Percentiles rank a stretch among this genome's conserved stretches.
Evolutionary conservation across 305 asterid genomes (phyloP).

Genomic region (Rubia balearica): DNA sequence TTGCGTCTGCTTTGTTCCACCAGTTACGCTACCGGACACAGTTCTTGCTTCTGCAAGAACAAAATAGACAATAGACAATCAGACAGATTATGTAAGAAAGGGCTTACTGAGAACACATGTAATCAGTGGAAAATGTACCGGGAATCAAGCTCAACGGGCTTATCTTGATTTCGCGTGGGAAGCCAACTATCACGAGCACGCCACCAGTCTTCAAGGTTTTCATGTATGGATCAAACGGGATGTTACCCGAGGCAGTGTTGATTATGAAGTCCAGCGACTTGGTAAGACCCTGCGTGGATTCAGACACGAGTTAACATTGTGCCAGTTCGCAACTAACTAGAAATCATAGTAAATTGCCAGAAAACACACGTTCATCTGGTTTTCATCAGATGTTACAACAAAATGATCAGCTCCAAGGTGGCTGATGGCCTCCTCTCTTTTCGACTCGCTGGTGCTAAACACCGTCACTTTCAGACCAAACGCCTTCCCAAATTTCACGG

Average conservation of each 20-base stretch:
- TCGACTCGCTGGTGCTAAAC: conserved; percentile 74
- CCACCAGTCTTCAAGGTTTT: conserved; percentile 72
- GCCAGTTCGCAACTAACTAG: background rate
- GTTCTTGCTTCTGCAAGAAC: conserved; percentile 44
- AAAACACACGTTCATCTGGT: conserved; percentile 53
- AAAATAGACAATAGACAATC: background rate
- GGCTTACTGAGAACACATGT: background rate
- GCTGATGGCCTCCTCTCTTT: conserved; percentile 65
- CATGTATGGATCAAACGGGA: conserved; percentile 57
- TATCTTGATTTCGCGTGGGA: conserved; percentile 76
- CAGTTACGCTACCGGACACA: conserved; percentile 60
- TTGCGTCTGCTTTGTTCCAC: conserved; percentile 72
- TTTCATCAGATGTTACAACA: conserved; percentile 65
- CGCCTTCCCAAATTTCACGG: conserved; percentile 91
- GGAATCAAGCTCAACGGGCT: conserved; percentile 38
- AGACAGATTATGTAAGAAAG: background rate
- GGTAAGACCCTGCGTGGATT: conserved; percentile 42
- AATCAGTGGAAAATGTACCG: conserved; percentile 29
- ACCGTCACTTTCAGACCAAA: conserved; percentile 85
- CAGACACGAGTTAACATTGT: background rate
- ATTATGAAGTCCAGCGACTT: conserved; percentile 73
- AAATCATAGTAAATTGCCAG: background rate
- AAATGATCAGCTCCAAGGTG: conserved; percentile 79
- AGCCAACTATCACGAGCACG: conserved; percentile 65
- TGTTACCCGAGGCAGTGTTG: conserved; percentile 76